Percentiles rank a stretch among this genome's conserved stretches.
Evolutionary conservation across 495 filamentous ascomycete species (phyloP).

Genomic region (Penicillium subrubescens): DNA sequence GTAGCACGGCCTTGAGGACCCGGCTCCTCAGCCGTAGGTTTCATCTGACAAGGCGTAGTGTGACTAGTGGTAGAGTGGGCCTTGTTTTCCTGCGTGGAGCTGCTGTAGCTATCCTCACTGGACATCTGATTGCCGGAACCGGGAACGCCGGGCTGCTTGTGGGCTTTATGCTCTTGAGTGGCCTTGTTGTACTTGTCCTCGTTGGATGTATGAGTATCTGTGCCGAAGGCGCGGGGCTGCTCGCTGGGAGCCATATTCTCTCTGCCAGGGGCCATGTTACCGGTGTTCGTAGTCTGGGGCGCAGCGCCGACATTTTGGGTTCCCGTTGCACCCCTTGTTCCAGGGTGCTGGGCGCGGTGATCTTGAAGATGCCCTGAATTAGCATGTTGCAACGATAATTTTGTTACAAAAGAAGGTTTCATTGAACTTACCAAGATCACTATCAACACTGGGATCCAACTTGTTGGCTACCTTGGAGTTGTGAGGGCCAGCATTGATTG

Average conservation of each 20-base stretch:
- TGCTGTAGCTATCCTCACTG: conserved; percentile 10
- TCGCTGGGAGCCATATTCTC: background rate
- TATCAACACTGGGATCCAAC: conserved; percentile 54
- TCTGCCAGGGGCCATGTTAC: too few species aligned
- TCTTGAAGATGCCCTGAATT: background rate
- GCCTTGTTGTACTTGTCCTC: conserved; percentile 11
- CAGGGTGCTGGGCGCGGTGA: background rate
- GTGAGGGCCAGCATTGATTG: conserved; percentile 35
- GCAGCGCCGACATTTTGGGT: background rate
- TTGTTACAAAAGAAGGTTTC: too few species aligned
- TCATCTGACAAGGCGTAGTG: conserved; percentile 8
- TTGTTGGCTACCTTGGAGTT: conserved; percentile 46
- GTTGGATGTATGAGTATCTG: conserved; percentile 5
- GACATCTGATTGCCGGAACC: background rate
- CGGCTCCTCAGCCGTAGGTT: background rate
- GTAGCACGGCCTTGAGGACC: background rate
- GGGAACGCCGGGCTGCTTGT: background rate
- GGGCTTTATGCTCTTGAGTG: conserved; percentile 3
- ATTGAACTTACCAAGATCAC: conserved; percentile 31
- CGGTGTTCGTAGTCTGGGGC: background rate
- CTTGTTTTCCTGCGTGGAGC: conserved; percentile 20
- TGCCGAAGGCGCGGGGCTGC: background rate
- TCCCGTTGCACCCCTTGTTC: conserved; percentile 1
- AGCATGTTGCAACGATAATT: background rate
- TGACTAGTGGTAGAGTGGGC: conserved; percentile 15